Conservation (phyloP, 2,329 filamentous ascomycete genomes). For the Fusarium abutilonis region DNA sequence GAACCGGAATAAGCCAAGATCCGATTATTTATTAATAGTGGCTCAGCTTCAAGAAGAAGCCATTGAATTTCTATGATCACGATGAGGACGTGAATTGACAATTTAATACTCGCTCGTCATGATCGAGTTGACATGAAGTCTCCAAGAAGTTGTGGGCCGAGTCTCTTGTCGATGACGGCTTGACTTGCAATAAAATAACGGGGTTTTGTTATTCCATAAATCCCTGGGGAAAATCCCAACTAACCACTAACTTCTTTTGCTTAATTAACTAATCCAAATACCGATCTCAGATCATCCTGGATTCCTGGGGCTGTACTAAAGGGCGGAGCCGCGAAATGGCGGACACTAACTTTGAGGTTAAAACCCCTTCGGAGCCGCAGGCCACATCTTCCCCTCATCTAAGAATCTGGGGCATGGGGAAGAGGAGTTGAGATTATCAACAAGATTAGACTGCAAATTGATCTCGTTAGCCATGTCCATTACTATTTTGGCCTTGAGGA, state of each 20-base stretch:
- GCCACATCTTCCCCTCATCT: slow-evolving; percentile 36
- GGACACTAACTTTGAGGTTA: slow-evolving; percentile 25
- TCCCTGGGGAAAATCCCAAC: background rate
- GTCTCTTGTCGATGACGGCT: slow-evolving; percentile 27
- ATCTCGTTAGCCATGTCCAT: background rate
- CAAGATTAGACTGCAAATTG: background rate
- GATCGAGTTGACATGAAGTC: slow-evolving; percentile 13
- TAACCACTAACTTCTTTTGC: too few species aligned
- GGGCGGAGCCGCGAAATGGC: slow-evolving; percentile 45
- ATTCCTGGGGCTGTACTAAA: slow-evolving; percentile 23
- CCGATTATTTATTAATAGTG: background rate
- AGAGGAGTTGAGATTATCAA: slow-evolving; percentile 1
- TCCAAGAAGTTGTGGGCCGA: slow-evolving; percentile 10
- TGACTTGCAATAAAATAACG: background rate
- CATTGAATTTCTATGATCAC: background rate
- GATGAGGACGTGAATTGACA: slow-evolving; percentile 12
- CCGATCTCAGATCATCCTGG: background rate
- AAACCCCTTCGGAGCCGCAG: slow-evolving; percentile 43
- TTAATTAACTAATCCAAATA: background rate
- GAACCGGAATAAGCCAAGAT: slow-evolving; percentile 17
- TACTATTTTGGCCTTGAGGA: background rate
- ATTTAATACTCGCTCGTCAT: slow-evolving; percentile 16
- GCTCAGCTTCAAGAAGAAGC: background rate
- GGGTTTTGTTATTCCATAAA: slow-evolving; percentile 16
- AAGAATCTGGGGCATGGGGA: slow-evolving; percentile 21